A percentile compares a stretch with the other conserved stretches of the same genome.
Conservation (phyloP, 1,139 yeast genomes). For the Diutina rugosa region DNA sequence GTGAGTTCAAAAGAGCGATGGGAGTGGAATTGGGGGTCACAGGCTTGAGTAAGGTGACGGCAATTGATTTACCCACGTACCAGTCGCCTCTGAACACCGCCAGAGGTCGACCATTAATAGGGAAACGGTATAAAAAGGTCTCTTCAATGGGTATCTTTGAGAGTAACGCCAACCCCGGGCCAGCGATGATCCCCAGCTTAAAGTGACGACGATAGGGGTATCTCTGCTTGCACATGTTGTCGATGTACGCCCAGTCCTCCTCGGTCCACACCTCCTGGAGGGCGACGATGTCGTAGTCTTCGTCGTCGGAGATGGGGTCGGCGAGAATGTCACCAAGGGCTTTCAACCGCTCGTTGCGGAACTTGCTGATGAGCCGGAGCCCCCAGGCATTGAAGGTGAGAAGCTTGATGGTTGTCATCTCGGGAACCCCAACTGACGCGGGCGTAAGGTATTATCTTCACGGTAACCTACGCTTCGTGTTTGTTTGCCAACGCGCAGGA, state of each 20-base stretch:
- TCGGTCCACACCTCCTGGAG: constrained; percentile 90
- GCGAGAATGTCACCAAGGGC: constrained; percentile 67
- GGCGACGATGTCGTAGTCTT: constrained; percentile 70
- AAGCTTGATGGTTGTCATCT: constrained; percentile 20
- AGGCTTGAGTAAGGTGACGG: constrained; percentile 57
- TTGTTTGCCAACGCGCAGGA: neutral
- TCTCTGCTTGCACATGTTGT: constrained; percentile 23
- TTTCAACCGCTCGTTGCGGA: constrained; percentile 45
- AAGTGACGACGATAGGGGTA: constrained; percentile 63
- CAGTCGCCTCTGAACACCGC: constrained; percentile 95
- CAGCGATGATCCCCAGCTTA: constrained; percentile 75
- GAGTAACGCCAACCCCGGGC: constrained; percentile 84
- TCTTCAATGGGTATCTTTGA: constrained; percentile 76
- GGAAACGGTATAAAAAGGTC: constrained; percentile 71
- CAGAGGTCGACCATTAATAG: constrained; percentile 86
- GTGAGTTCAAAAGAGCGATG: constrained; percentile 76
- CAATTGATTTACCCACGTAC: constrained; percentile 89
- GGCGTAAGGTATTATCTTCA: constrained; percentile 5
- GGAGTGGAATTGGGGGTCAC: constrained; percentile 33
- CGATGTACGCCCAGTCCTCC: constrained; percentile 65
- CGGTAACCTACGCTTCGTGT: neutral
- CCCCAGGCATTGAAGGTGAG: constrained; percentile 85
- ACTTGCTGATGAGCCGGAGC: constrained; percentile 64
- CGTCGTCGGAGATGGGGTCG: constrained; percentile 8
- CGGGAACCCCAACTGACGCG: constrained; percentile 4